These are phyloP conservation scores for Ciborinia camelliae DNA, from an alignment of 2,329 filamentous ascomycete genomes.

Conservation along the genomic window DNA sequence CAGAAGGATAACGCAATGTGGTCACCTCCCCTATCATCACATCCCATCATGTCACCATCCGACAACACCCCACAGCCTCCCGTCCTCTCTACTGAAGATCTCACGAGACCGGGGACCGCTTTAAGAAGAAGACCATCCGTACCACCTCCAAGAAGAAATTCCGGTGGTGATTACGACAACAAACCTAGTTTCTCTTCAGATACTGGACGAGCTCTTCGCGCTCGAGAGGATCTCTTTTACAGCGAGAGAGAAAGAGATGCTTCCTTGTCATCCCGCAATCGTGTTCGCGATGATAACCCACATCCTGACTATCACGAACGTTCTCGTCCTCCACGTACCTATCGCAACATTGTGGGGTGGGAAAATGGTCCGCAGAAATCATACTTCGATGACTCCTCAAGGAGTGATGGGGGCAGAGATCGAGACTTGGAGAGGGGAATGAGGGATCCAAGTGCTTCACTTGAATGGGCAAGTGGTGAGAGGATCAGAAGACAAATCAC, in stretches of 20 bases:
- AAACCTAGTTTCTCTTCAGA: constrained; percentile 14
- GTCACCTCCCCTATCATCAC: constrained; percentile 13
- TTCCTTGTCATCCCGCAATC: constrained; percentile 3
- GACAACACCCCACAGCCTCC: background rate
- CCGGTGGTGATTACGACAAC: constrained; percentile 11
- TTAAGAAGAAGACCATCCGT: constrained; percentile 11
- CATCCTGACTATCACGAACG: constrained; percentile 30
- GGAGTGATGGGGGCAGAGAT: constrained; percentile 17
- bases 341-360: constrained; percentile 27
- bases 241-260: constrained; percentile 5
- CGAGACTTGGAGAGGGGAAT: constrained; percentile 26
- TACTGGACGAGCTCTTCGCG: constrained; percentile 1
- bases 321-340: constrained; percentile 32
- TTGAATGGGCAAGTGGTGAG: constrained; percentile 14
- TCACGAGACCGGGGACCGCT: constrained; percentile 3
- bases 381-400: constrained; percentile 29
- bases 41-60: constrained; percentile 16
- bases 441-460: background rate
- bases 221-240: constrained; percentile 10
- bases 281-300: constrained; percentile 12
- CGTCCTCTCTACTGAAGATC: constrained; percentile 17
- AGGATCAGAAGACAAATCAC: constrained; percentile 17
- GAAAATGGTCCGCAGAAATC: constrained; percentile 23
- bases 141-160: constrained; percentile 9
- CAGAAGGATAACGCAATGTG: constrained; percentile 12